Conservation (phyloP, 2,329 filamentous ascomycete genomes). For the Talaromyces albobiverticillius region DNA sequence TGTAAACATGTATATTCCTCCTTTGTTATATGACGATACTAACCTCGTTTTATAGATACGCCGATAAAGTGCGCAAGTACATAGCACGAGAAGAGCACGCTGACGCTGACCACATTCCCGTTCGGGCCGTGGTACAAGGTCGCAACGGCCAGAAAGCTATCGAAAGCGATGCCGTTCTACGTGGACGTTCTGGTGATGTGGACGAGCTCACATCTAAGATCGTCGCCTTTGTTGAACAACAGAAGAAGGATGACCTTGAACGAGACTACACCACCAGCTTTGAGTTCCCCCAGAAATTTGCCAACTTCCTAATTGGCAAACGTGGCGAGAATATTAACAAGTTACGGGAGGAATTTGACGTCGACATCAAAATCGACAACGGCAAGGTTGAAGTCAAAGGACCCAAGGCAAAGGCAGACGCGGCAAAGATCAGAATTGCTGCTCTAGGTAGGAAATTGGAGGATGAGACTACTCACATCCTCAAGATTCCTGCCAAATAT, state of each 20-base stretch:
- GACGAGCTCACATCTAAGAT: conserved; percentile 71
- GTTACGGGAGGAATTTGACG: conserved; percentile 66
- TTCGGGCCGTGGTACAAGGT: conserved; percentile 53
- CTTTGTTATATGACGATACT: conserved; percentile 13
- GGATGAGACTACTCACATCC: conserved; percentile 80
- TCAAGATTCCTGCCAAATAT: conserved; percentile 92
- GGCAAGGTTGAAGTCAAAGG: conserved; percentile 95
- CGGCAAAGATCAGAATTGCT: conserved; percentile 77
- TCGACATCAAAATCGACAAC: conserved; percentile 83
- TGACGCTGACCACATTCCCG: conserved; percentile 53
- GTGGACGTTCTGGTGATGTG: conserved; percentile 72
- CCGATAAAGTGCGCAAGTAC: conserved; percentile 62
- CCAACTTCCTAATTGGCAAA: conserved; percentile 75
- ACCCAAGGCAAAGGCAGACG: conserved; percentile 89
- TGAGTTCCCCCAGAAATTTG: conserved; percentile 92
- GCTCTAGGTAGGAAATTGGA: conserved; percentile 77
- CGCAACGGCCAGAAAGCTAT: conserved; percentile 24
- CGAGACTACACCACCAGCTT: conserved; percentile 82
- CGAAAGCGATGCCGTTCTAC: conserved; percentile 61
- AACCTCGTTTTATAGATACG: conserved; percentile 45
- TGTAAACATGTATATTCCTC: conserved; percentile 13
- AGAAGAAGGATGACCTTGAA: conserved; percentile 90
- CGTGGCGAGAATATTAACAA: conserved; percentile 68
- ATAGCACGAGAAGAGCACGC: conserved; percentile 56
- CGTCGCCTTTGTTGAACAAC: conserved; percentile 75